phyloP scores from a whole-genome alignment of 352 stramenopile species.

The Phytophthora pisi region DNA sequence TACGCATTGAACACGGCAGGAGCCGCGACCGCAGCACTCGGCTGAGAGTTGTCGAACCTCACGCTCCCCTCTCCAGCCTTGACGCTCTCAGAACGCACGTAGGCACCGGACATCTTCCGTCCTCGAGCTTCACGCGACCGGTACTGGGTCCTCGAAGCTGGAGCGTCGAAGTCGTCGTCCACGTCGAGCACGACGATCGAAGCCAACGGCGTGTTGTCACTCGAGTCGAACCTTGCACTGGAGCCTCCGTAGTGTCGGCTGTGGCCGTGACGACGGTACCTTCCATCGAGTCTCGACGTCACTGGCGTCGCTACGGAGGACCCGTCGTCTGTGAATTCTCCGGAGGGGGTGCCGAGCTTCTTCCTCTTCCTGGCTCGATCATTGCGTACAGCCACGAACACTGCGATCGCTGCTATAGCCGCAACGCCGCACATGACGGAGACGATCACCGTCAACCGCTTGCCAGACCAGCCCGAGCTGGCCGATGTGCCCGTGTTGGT shows the following conservation, averaged over 20 bases:
- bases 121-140: conserved; percentile 5
- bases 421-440: conserved; percentile 36
- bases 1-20: conserved; percentile 11
- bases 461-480: conserved; percentile 26
- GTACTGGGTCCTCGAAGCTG: conserved; percentile 11
- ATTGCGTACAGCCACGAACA: conserved; percentile 47
- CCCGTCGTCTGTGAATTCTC: conserved; percentile 27
- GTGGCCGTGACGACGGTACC: conserved; percentile 1
- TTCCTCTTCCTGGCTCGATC: conserved; percentile 28
- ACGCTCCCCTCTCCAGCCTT: background rate
- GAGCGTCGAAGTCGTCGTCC: conserved; percentile 24
- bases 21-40: background rate
- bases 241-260: conserved; percentile 1
- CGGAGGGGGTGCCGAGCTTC: conserved; percentile 34
- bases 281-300: conserved; percentile 14
- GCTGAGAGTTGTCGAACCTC: background rate
- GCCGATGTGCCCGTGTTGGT: conserved; percentile 28
- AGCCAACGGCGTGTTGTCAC: conserved; percentile 15
- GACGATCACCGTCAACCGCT: conserved; percentile 25
- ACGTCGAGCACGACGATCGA: conserved; percentile 34
- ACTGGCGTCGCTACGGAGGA: conserved; percentile 24
- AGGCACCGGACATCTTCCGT: background rate
- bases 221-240: conserved; percentile 1
- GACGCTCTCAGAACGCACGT: conserved; percentile 1
- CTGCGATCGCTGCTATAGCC: conserved; percentile 35